phyloP scores from a whole-genome alignment of 352 stramenopile species.

The Pythium grandisporangium region DNA sequence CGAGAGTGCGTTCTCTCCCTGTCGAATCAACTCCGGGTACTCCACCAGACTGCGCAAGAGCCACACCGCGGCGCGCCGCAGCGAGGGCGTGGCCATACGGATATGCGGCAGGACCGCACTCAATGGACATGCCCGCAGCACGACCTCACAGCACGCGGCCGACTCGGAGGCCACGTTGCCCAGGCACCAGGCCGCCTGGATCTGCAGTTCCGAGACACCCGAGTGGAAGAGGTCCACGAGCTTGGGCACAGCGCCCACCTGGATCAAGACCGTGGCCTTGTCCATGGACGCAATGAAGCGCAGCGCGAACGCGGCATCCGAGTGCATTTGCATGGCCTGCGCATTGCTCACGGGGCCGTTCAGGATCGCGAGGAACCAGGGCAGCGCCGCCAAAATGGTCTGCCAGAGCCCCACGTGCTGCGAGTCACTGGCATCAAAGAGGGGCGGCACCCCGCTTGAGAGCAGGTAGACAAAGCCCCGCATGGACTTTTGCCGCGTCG shows the following conservation, averaged over 20 bases:
- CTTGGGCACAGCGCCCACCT: constrained; percentile 59
- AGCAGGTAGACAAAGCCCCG: constrained; percentile 82
- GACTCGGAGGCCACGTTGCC: constrained; percentile 81
- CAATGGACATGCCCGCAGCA: constrained; percentile 62
- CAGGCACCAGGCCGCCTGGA: constrained; percentile 82
- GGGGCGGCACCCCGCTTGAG: constrained; percentile 71
- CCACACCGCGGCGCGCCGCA: constrained; percentile 74
- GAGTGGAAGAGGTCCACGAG: constrained; percentile 81
- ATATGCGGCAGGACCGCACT: constrained; percentile 70
- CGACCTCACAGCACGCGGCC: constrained; percentile 58
- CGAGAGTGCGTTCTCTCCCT: constrained; percentile 25
- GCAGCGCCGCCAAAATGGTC: constrained; percentile 73
- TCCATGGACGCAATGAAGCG: constrained; percentile 87
- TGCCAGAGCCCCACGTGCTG: constrained; percentile 75
- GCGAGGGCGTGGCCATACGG: constrained; percentile 66
- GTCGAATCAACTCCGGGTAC: constrained; percentile 67
- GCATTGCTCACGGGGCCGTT: constrained; percentile 55
- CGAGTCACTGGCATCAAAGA: constrained; percentile 79
- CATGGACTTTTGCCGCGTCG: constrained; percentile 77
- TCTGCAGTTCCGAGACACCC: constrained; percentile 82
- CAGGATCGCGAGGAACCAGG: constrained; percentile 72
- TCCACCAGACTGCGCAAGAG: constrained; percentile 79
- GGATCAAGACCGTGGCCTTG: constrained; percentile 65
- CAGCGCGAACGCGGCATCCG: constrained; percentile 78
- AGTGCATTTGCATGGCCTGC: constrained; percentile 67